Percentiles rank a stretch among this genome's conserved stretches.
phyloP scores from a whole-genome alignment of 441 rosid genomes.

The Breynia disticha region DNA sequence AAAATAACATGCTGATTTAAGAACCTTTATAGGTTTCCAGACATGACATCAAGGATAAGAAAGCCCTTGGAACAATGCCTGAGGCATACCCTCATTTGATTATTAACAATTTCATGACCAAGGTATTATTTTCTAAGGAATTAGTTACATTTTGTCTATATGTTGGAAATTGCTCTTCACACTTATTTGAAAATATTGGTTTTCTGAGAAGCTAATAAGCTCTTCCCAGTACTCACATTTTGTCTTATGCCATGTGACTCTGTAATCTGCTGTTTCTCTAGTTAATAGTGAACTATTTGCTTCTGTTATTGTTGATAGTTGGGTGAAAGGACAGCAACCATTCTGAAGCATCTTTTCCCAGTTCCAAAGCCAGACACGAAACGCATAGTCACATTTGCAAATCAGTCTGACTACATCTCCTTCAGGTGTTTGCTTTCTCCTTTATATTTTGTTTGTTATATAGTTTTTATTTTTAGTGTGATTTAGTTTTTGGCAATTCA shows the following conservation, averaged over 20 bases:
- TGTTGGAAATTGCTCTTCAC: not conserved
- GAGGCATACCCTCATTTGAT: conserved; percentile 90
- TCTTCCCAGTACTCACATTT: no score
- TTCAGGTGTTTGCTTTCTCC: conserved; percentile 47
- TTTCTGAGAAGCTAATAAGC: no score
- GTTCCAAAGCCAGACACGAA: conserved; percentile 72
- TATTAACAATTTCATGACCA: conserved; percentile 59
- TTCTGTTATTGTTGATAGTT: conserved; percentile 28
- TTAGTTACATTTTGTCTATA: not conserved
- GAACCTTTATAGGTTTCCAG: conserved; percentile 56
- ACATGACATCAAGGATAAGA: conserved; percentile 77
- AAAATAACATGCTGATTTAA: conserved; percentile 10
- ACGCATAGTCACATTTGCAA: conserved; percentile 78
- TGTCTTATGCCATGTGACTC: no score
- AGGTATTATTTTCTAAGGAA: conserved; percentile 26
- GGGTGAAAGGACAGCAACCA: conserved; percentile 66
- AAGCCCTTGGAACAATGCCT: conserved; percentile 73
- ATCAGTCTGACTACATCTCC: conserved; percentile 68
- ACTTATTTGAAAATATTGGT: not conserved
- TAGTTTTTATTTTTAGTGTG: not conserved
- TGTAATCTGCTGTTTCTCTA: not conserved
- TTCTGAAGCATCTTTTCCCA: conserved; percentile 85
- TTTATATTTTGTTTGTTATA: not conserved
- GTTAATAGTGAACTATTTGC: not conserved
- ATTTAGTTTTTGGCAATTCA: no score